Base-by-base conservation (phyloP, 73 alveolate genomes). In the Paramecium sonneborni region DNA sequence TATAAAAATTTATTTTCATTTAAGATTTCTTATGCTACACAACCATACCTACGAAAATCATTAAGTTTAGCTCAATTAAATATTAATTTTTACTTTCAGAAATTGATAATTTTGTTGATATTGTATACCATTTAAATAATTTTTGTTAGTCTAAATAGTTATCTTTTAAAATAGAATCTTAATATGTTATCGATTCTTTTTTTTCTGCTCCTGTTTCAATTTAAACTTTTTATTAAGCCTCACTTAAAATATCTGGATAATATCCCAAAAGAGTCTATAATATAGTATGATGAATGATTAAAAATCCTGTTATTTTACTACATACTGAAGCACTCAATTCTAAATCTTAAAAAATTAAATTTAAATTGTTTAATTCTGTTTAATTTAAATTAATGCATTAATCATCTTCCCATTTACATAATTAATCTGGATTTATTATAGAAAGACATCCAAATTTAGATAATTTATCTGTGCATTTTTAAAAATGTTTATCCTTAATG, bases 261-360 rank as follows among this genome's bases (percentile, higher is more conserved):
- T 79, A 79, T 20, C 18, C 69, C 24, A 46, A 43, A 1, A 79
- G 55, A 1, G 21, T 21, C 90, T 76, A 79, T 23, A 79, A 34
- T 23, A 79, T 3, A 1, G 24, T n/a, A 46, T 79, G 39, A 9
- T 79, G 90, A 10, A 79, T 26, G 1, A 79, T 46, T 14, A 79
- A 24, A 11, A 38, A 79, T 44, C 90, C 90, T 43, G 44, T 37
- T 37, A 79, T 79, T n/a, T 18, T 21, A 24, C 62, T 28, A 24
- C 90, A 79, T 6, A 44, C 74, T 44, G 90, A 79, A n/a, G 90
- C 76, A 79, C 90, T 79, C 26, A 79, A 79, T 79, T 79, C 74
- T 7, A 41, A 24, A 34, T 39, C 56, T 12, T 28, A 14, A 44
- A 79, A 79, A 7, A 24, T 79, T n/a, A 24, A 1, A 14, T 79